Base-by-base conservation (phyloP, 2,329 filamentous ascomycete genomes). In the Ophiostoma sp. region DNA sequence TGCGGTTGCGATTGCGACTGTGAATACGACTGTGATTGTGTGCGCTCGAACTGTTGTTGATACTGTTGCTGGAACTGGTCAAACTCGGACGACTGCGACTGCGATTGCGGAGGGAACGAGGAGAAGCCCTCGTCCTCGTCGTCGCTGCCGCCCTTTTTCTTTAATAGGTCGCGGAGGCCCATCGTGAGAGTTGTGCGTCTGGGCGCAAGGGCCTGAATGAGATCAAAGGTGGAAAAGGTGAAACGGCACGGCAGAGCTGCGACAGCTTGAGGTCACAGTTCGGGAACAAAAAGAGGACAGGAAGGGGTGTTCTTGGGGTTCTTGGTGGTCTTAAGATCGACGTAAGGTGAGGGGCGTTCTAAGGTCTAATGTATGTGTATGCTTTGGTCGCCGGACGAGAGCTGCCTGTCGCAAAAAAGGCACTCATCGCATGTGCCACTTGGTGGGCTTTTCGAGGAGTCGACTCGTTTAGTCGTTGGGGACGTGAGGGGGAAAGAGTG, bases 131-230 rank as follows among this genome's bases (percentile, higher is more conserved):
- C 71, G 61, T 57, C 50, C 22, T 74, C 66, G 36, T 69, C 63
- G 48, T 70, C 72, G 63, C n/a, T 45, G 68, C 52, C 73, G 50
- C 74, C 71, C 63, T 73, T 75, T 33, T 74, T 76, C 68, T 74
- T 74, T 3, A 75, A 19, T 0, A 74, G 42, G 22, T 55, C 69
- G 59, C 75, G 75, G 6, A 74, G 33, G 17, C 74, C 75, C 75
- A 76, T 76, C 25, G 36, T 70, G 48, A 36, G n/a, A 33, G 22
- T 9, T 19, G 12, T 17, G 45, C 42, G 50, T 25, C 59, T 36
- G 19, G 59, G 59, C 33, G 19, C n/a, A 64, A 36, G n/a, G 33
- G 61, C 57, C 17, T 22, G 28, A 28, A 22, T 1, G 25, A 36
- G 33, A 12, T 48, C 42, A 8, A 7, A 22, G 19, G 19, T 22